Base-by-base conservation (phyloP, 202 grass and related monocot genomes). In the Carex sylvatica region DNA sequence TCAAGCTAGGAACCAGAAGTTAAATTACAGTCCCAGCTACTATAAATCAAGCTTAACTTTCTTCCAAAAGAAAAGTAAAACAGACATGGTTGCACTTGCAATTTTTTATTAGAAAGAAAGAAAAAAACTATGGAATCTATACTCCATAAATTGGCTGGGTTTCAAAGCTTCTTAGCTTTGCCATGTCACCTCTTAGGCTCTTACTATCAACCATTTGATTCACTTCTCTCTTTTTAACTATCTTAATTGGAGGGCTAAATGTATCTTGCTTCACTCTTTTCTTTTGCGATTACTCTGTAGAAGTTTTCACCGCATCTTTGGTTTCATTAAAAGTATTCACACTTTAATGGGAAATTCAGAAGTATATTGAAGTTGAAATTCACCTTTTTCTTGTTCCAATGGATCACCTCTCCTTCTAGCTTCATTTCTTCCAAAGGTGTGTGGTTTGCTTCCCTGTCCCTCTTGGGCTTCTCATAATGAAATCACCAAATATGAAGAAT, bases 361-460 rank as follows among this genome's bases (percentile, higher is more conserved):
- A 36, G 26, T 77, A 77, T 59, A 36, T 58, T 36, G n/a, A 68
- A 46, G 78, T 13, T 76, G 76, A 82, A 67, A 61, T 85, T 80
- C 79, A 93, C 94, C 89, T 97, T 97, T 72, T 97, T 90, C 68
- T 82, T 97, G 82, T 93, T 91, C 79, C 91, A 88, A 76, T 93
- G 84, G 66, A 93, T 85, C 74, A 97, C 76, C 23, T 76, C 78
- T 65, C 56, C 55, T 70, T 78, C 91, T 85, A 88, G 64, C 82
- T 85, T 87, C 69, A 88, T 80, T 77, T 88, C 86, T 49, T 80
- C 63, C 30, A 53, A 64, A 83, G 40, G 42, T 85, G 65, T 36
- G 72, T 78, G 68, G 82, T 63, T 88, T 42, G 35, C 62, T 81
- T 88, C 84, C 61, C 69, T 87, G 72, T 70, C 35, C 24, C 0